Evolutionary conservation across 495 filamentous ascomycete species (phyloP).

Genomic region (Aspergillus sclerotioniger): DNA sequence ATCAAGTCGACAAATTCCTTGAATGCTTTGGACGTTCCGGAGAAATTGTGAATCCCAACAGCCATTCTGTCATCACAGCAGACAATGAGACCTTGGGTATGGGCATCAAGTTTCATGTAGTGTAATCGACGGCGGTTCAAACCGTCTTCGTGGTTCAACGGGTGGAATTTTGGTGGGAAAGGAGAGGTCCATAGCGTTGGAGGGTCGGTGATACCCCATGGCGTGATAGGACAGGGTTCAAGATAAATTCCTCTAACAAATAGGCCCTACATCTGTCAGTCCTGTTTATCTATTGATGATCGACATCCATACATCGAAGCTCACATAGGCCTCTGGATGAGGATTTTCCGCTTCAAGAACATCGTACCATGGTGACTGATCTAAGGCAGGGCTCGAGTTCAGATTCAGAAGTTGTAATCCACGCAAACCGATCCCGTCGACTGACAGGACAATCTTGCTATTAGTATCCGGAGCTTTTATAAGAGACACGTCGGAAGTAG

Average conservation of each 20-base stretch:
- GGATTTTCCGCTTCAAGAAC: constrained; percentile 3
- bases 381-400: background rate
- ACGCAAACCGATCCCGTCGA: constrained; percentile 4
- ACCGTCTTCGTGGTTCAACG: constrained; percentile 9
- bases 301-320: constrained; percentile 5
- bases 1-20: constrained; percentile 7
- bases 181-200: constrained; percentile 19
- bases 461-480: constrained; percentile 1
- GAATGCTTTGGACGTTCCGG: constrained; percentile 6
- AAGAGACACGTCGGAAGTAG: background rate
- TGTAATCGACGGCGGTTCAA: constrained; percentile 1
- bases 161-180: constrained; percentile 9
- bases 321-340: background rate
- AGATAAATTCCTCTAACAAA: constrained; percentile 10
- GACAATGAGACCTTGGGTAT: constrained; percentile 12
- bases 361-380: constrained; percentile 18
- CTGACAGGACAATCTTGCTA: constrained; percentile 7
- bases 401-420: constrained; percentile 4
- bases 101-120: constrained; percentile 10
- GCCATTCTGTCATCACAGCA: constrained; percentile 7
- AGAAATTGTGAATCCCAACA: constrained; percentile 12
- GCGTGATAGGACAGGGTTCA: too few species aligned
- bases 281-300: background rate
- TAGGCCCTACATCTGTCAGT: constrained; percentile 15
- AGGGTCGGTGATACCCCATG: too few species aligned